phyloP scores from a whole-genome alignment of 2,329 filamentous ascomycete genomes.

The Epicoccum sorghinum region DNA sequence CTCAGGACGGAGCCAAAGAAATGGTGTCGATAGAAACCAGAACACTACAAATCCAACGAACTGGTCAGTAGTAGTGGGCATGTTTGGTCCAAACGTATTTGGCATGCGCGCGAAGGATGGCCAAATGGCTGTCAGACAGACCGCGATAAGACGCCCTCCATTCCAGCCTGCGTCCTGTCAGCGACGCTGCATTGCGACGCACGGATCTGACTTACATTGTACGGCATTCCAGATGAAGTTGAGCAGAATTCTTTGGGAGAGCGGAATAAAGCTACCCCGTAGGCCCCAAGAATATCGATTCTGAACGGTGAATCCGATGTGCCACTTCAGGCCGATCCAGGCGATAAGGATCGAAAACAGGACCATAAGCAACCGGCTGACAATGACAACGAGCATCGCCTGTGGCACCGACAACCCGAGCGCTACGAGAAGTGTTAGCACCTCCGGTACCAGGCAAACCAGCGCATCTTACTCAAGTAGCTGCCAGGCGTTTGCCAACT shows the following conservation, averaged over 20 bases:
- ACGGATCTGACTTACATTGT: conserved; percentile 48
- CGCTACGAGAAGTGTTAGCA: conserved; percentile 26
- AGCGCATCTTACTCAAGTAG: conserved; percentile 45
- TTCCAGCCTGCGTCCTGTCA: conserved; percentile 41
- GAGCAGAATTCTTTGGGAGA: conserved; percentile 55
- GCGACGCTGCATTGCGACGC: not conserved
- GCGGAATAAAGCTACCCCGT: conserved; percentile 56
- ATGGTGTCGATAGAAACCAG: conserved; percentile 49
- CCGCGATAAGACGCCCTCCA: conserved; percentile 41
- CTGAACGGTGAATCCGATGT: conserved; percentile 58
- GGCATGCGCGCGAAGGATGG: conserved; percentile 44
- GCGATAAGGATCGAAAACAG: conserved; percentile 54
- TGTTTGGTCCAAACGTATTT: conserved; percentile 41
- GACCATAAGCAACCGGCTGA: conserved; percentile 52
- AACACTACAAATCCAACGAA: conserved; percentile 46
- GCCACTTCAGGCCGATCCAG: conserved; percentile 58
- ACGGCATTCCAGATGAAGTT: conserved; percentile 60
- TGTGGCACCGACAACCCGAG: conserved; percentile 57
- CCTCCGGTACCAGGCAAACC: not conserved
- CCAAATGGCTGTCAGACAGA: conserved; percentile 46
- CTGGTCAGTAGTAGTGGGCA: conserved; percentile 45
- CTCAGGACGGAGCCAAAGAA: conserved; percentile 58
- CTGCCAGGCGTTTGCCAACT: conserved; percentile 58
- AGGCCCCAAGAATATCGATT: conserved; percentile 59
- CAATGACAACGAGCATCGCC: conserved; percentile 55